Conservation (phyloP, 371 early-diverging fungal species). For the Nematocida parisii region DNA sequence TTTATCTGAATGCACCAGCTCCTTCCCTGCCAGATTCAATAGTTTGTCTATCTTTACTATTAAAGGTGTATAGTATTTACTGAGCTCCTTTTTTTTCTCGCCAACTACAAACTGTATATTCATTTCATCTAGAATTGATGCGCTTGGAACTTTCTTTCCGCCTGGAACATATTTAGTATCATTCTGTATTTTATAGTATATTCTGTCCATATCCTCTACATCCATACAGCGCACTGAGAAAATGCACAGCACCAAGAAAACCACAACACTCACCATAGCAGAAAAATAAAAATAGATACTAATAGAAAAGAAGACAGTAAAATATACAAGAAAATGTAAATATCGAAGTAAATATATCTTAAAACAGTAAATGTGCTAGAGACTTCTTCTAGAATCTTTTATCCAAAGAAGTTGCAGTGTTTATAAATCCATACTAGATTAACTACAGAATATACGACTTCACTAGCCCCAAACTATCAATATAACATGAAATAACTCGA, state of each 20-base stretch:
- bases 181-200: conserved; percentile 28
- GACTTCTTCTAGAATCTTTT: no score
- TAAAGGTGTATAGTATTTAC: conserved; percentile 1
- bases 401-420: no score
- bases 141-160: neutral
- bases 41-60: conserved; percentile 33
- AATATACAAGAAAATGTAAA: no score
- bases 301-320: neutral
- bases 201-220: conserved; percentile 27
- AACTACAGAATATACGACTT: no score
- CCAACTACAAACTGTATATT: conserved; percentile 1
- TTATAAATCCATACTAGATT: no score
- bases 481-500: no score
- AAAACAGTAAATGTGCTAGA: no score
- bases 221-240: neutral
- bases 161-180: neutral
- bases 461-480: no score
- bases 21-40: neutral
- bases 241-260: conserved; percentile 15
- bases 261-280: neutral
- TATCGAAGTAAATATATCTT: no score
- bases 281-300: conserved; percentile 18
- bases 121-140: neutral
- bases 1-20: conserved; percentile 32
- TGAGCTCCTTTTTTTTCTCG: conserved; percentile 10